Evolutionary conservation across 305 asterid genomes (phyloP), one percentile per base, ranked within the genome.

Genomic region (Fraxinus paxiana): DNA sequence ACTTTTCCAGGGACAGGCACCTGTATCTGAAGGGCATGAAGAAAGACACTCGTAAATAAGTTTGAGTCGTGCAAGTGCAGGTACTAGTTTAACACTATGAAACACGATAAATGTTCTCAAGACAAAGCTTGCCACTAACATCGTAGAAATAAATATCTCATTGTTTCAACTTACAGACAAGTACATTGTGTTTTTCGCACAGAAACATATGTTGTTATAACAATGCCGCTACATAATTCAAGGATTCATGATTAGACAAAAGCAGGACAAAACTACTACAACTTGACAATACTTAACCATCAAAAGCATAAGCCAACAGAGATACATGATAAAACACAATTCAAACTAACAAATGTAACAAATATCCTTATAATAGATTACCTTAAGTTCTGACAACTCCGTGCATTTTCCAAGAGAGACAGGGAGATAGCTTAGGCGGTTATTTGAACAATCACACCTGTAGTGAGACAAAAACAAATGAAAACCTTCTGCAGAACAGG

Each of bases 371-470:
- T 31, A 61, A 79, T 75, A 3, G 34, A 30, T 79, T 86, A 93
- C 99, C 99, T 96, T 96, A 86, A 96, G 84, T 38, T 96, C 98
- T 77, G 98, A 70, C 69, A 96, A 80, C 86, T 87, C 89, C 54
- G 84, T 51, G 79, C 98, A 94, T 63, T 83, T 89, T 78, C 98
- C 97, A 71, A 96, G 88, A 82, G 98, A 88, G 83, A 81, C 84
- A 9, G 99, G 93, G 79, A 96, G 98, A 82, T 87, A 88, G 79
- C 84, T 88, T 65, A 94, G 87, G 84, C 37, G 84, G 88, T 96
- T 96, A 84, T 88, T 92, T 38, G 98, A 96, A 87, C 99, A 94
- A 88, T 94, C 99, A 85, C 94, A 90, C 92, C 98, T 96, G 91
- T 76, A 88, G 65, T 43, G 73, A 77, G 82, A 77, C 77, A 86